phyloP scores from a whole-genome alignment of 2,329 filamentous ascomycete genomes.

The Mycosphaerella arachidis region DNA sequence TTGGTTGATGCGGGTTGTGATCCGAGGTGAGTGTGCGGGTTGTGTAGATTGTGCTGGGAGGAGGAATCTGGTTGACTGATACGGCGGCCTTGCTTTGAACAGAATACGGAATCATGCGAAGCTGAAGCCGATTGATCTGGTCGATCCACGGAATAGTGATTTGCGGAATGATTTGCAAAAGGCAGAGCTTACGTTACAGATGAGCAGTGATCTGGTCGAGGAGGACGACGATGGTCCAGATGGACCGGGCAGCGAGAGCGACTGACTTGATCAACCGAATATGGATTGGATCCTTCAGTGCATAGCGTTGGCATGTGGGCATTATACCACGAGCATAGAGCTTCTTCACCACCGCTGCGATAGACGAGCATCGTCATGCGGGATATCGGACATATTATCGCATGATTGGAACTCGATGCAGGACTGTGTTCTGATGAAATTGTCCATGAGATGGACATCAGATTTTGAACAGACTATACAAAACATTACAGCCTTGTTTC shows the following conservation, averaged over 20 bases:
- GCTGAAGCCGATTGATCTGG: conserved; percentile 66
- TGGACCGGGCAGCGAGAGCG: conserved; percentile 46
- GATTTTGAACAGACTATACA: conserved; percentile 10
- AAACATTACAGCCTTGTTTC: conserved; percentile 9
- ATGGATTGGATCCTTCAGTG: neutral
- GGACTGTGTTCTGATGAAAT: neutral
- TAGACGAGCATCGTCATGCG: neutral
- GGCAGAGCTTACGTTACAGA: conserved; percentile 61
- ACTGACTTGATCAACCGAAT: conserved; percentile 28
- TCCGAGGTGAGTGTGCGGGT: conserved; percentile 40
- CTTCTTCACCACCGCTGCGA: neutral
- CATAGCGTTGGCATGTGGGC: conserved; percentile 5
- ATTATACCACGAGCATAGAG: neutral
- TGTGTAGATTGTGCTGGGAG: neutral
- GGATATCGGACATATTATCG: neutral
- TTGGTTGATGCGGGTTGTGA: conserved; percentile 75
- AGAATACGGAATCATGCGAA: conserved; percentile 66
- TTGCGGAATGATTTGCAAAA: conserved; percentile 62
- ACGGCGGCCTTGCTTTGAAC: neutral
- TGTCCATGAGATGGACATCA: neutral
- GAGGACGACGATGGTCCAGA: conserved; percentile 40
- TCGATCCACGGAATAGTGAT: conserved; percentile 64
- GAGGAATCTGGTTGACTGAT: conserved; percentile 1
- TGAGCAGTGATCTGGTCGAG: conserved; percentile 46
- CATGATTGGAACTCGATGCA: neutral